Base-by-base conservation (phyloP, 1,284 basidiomycete species). In the Agroathelia rolfsii region DNA sequence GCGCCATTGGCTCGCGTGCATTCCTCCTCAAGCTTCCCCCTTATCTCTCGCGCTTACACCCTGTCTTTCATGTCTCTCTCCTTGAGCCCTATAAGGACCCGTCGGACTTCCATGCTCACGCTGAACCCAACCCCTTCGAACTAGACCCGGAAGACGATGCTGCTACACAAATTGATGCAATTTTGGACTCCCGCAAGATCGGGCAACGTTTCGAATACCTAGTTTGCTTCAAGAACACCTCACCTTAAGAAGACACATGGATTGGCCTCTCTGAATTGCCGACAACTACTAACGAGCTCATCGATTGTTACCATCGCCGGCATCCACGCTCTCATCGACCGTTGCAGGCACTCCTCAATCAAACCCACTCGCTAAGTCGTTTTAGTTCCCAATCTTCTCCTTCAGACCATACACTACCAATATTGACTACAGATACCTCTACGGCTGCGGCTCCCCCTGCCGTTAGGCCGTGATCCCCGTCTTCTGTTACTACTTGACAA, bases 21-120 rank as follows among this genome's bases (percentile, higher is more conserved):
- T 57, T 45, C 39, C 43, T 36, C 28, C 49, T 64, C 8, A 42
- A 51, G 24, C 50, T 58, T 12, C 54, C 56, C 16, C 24, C 44
- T n/a, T 50, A 52, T 32, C 41, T 57, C 6, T 53, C 52, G 13
- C 38, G 36, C 14, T 43, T 58, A 6, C 50, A 58, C 35, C 53
- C 56, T 5, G 58, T 67, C 7, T 67, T 67, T 47, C 52, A 66
- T 39, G 48, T 56, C 17, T 58, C 53, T 2, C 51, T 58, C 11
- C 52, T 66, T 3, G 49, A 61, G 42, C 59, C 59, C 21, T 43
- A 52, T 44, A 8, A 46, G 24, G 29, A 40, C 19, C 37, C 51
- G 35, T 36, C 46, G 24, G 26, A 47, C 38, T 41, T 45, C 32
- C 43, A 42, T 30, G 17, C 46, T 5, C 45, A 48, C 27, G 27